Evolutionary conservation across 2,329 filamentous ascomycete species (phyloP).

Genomic region (Ophiosphaerella herpotricha): DNA sequence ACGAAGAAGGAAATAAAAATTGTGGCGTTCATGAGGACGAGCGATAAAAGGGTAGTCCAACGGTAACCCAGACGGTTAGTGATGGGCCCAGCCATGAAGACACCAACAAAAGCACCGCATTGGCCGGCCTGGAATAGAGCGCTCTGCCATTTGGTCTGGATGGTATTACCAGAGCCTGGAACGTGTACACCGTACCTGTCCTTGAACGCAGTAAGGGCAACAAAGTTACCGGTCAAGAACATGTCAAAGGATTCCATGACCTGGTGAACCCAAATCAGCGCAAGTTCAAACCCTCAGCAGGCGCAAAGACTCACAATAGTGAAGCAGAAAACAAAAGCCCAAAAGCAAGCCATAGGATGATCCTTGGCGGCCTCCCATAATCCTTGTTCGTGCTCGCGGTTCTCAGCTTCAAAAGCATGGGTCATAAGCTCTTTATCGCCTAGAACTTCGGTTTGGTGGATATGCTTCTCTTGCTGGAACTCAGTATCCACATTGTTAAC

Average conservation of each 20-base stretch:
- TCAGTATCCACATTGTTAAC: not conserved
- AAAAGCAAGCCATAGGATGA: conserved; percentile 59
- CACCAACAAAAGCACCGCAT: conserved; percentile 64
- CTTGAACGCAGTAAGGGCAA: conserved; percentile 57
- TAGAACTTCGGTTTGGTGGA: conserved; percentile 21
- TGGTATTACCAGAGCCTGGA: conserved; percentile 40
- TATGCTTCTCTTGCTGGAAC: conserved; percentile 11
- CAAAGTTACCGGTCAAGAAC: conserved; percentile 64
- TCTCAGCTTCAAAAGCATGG: conserved; percentile 61
- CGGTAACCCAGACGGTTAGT: conserved; percentile 63
- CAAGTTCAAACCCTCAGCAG: not conserved
- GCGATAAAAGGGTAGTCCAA: conserved; percentile 57
- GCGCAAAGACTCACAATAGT: conserved; percentile 52
- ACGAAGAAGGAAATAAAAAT: conserved; percentile 65
- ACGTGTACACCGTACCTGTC: conserved; percentile 52
- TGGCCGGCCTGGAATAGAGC: conserved; percentile 61
- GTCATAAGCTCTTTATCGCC: conserved; percentile 27
- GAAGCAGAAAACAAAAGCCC: conserved; percentile 60
- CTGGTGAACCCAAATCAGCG: conserved; percentile 36
- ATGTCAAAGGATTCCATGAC: conserved; percentile 68
- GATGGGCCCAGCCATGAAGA: conserved; percentile 63
- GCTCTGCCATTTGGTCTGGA: conserved; percentile 61
- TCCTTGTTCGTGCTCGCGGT: conserved; percentile 56
- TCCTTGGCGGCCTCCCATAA: conserved; percentile 55
- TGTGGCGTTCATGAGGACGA: conserved; percentile 61